Base-by-base conservation (phyloP, 1,139 yeast genomes). In the Suhomyces coccinellae region DNA sequence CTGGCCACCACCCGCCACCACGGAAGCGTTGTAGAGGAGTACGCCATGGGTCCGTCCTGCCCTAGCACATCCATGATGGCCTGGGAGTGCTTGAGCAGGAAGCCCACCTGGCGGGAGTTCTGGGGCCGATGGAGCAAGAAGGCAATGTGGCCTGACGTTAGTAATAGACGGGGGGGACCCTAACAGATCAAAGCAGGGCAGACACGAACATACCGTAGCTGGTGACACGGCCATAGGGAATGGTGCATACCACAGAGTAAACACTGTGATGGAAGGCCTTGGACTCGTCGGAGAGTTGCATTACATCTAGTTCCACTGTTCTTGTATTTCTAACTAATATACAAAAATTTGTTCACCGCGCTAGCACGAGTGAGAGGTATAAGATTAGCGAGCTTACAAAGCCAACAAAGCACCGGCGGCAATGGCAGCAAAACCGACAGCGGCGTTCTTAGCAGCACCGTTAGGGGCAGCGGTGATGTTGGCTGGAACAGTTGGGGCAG, bases 1-100 rank as follows among this genome's bases (percentile, higher is more conserved):
- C 86, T 69, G 39, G 77, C 76, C 15, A 87, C 66, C 1, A 87
- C 87, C 43, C 95, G 66, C 91, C 93, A 86, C 95, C 95, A 87
- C 1, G 95, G 95, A 9, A 85, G 77, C 9, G 66, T 66, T 0
- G 52, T 62, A 2, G 56, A 36, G 33, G 71, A 60, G 27, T 41
- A 50, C 15, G 39, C 32, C 26, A 65, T 53, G 42, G 38, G 54
- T 24, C 56, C 60, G 17, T 55, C 58, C 3, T 49, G 38, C 2
- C 43, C 49, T 14, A 73, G 52, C 32, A 54, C 51, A 9, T 57
- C 49, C 1, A 66, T 46, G 30, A 73, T 65, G 13, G 51, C 50
- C 3, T 52, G 36, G 30, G 51, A 54, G 42, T 77, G 71, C 59
- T 86, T 87, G 47, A 87, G 65, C 0, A 90, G 79, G 29, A 76